Evolutionary conservation across 139 green algal genomes (phyloP).

Genomic region (Nannochloris sp.): DNA sequence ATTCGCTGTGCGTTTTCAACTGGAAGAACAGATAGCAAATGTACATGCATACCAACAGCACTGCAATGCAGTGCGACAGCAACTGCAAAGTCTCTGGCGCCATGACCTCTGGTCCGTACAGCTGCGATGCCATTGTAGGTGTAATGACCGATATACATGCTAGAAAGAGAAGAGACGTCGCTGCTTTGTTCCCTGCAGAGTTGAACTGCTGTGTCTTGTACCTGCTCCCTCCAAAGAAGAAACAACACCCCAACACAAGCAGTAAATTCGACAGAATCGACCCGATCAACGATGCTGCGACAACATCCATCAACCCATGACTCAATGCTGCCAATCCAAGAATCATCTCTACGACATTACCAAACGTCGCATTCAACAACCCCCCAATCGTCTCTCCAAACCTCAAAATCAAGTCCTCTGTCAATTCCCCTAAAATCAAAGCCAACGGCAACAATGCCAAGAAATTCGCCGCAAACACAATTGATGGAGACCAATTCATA

Average conservation of each 20-base stretch:
- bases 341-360: constrained; percentile 93
- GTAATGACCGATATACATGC: constrained; percentile 65
- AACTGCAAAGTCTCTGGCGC: constrained; percentile 24
- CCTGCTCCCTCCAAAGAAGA: constrained; percentile 65
- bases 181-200: constrained; percentile 53
- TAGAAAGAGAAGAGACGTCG: constrained; percentile 68
- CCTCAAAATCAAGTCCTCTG: constrained; percentile 73
- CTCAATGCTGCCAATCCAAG: constrained; percentile 67
- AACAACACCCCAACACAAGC: constrained; percentile 77
- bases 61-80: constrained; percentile 47
- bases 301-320: constrained; percentile 66
- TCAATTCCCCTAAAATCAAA: constrained; percentile 79
- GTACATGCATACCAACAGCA: constrained; percentile 59
- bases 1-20: constrained; percentile 62
- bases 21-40: constrained; percentile 73
- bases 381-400: constrained; percentile 59
- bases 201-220: constrained; percentile 71
- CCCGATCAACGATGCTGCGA: constrained; percentile 70
- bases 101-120: constrained; percentile 30
- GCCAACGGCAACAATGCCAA: constrained; percentile 69
- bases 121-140: constrained; percentile 43
- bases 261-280: constrained; percentile 85
- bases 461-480: constrained; percentile 67
- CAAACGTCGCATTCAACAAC: constrained; percentile 84
- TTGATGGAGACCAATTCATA: constrained; percentile 27